phyloP scores from a whole-genome alignment of 768 basidiomycete species.

The Suillus alpinus region DNA sequence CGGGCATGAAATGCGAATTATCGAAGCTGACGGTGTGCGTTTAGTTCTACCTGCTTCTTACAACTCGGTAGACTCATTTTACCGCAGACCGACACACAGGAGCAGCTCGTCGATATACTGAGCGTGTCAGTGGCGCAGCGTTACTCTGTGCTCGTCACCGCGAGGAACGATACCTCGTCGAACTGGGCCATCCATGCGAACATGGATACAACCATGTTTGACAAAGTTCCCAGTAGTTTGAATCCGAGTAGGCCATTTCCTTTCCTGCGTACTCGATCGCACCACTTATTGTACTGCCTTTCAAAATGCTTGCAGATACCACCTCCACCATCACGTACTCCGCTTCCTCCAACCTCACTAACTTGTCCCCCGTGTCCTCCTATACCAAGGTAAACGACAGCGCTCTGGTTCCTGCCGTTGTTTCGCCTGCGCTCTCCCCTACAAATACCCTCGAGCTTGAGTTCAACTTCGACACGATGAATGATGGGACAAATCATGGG shows the following conservation, averaged over 20 bases:
- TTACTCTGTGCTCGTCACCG: constrained; percentile 89
- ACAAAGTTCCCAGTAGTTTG: constrained; percentile 66
- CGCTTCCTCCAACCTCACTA: constrained; percentile 46
- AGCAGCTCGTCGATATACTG: constrained; percentile 68
- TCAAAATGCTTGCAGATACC: constrained; percentile 47
- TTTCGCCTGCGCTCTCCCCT: constrained; percentile 45
- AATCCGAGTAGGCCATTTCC: constrained; percentile 58
- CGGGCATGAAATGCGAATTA: constrained; percentile 80
- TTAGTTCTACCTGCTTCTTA: neutral
- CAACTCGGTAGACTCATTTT: neutral
- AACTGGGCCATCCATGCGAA: constrained; percentile 93
- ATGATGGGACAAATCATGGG: constrained; percentile 83
- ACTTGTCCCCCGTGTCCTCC: constrained; percentile 49
- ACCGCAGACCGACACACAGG: constrained; percentile 71
- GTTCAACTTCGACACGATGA: constrained; percentile 79
- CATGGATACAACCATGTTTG: constrained; percentile 91
- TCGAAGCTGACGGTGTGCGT: constrained; percentile 81
- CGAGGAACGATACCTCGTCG: constrained; percentile 75
- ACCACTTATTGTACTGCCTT: neutral
- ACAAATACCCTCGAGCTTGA: constrained; percentile 68
- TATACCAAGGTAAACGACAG: constrained; percentile 70
- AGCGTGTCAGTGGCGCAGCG: constrained; percentile 85
- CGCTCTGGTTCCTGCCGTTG: constrained; percentile 59
- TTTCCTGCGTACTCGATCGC: neutral
- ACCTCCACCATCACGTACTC: constrained; percentile 84